These are phyloP conservation scores for Beta corolliflora DNA, from an alignment of 179 eudicot genomes.

Conservation along the genomic window DNA sequence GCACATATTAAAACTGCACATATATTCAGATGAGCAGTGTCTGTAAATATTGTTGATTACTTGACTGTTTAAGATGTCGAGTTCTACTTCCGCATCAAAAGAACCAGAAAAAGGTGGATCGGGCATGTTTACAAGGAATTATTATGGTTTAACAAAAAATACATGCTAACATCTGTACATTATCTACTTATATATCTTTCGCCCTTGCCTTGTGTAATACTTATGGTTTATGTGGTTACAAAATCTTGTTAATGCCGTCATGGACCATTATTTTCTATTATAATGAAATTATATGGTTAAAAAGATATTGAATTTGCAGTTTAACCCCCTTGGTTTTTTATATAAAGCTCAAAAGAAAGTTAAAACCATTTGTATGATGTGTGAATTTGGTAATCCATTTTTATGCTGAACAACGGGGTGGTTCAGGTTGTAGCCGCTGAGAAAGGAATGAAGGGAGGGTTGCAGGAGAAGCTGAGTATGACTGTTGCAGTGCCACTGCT, in stretches of 20 bases:
- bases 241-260: neutral
- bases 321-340: neutral
- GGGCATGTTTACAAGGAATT: neutral
- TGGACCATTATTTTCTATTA: neutral
- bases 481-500: conserved; percentile 91
- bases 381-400: neutral
- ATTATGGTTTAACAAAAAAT: neutral
- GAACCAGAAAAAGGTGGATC: neutral
- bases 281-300: neutral
- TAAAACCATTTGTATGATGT: neutral
- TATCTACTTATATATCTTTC: neutral
- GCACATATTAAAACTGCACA: neutral
- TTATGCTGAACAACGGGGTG: neutral
- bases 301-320: neutral
- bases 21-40: neutral
- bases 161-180: neutral
- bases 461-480: conserved; percentile 91
- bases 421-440: conserved; percentile 82
- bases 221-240: neutral
- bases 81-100: neutral
- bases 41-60: neutral
- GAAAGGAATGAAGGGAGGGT: conserved; percentile 66
- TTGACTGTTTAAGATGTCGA: neutral
- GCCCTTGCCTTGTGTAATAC: neutral
- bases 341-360: neutral